Evolutionary conservation across 2,329 filamentous ascomycete species (phyloP).

Genomic region (Microdochium paspali): DNA sequence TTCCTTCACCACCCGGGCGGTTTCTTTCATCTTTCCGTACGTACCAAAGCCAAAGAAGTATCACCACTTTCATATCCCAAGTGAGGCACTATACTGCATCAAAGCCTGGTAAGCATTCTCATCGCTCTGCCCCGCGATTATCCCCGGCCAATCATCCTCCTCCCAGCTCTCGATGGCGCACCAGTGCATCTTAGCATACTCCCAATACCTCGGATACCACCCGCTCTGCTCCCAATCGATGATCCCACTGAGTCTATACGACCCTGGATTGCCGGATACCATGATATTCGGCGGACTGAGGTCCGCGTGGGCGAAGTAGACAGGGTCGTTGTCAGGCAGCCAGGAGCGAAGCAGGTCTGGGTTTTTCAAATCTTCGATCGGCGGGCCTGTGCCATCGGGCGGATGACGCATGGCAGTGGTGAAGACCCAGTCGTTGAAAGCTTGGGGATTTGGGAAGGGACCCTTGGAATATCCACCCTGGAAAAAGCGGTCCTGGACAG

Average conservation of each 20-base stretch:
- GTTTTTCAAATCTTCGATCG: conserved; percentile 1
- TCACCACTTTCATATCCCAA: too few relatives aligned
- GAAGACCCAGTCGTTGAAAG: conserved; percentile 12
- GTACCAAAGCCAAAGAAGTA: too few relatives aligned
- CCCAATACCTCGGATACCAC: conserved; percentile 24
- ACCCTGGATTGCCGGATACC: conserved; percentile 7
- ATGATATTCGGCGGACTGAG: conserved; percentile 15
- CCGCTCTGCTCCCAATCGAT: conserved; percentile 21
- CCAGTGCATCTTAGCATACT: conserved; percentile 17
- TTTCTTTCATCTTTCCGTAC: too few relatives aligned
- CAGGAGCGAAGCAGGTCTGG: conserved; percentile 8
- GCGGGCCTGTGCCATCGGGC: conserved; percentile 1
- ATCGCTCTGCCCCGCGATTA: conserved; percentile 8
- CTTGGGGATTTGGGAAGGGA: conserved; percentile 8
- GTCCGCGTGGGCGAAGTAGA: conserved; percentile 16
- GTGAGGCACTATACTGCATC: too few relatives aligned
- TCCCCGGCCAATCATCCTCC: conserved; percentile 10
- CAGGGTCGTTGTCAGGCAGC: conserved; percentile 1
- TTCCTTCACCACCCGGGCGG: too few relatives aligned
- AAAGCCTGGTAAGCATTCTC: conserved; percentile 2
- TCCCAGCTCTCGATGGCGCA: conserved; percentile 7
- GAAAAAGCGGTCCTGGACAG: conserved; percentile 12
- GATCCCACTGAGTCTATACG: conserved; percentile 10
- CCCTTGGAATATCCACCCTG: conserved; percentile 9
- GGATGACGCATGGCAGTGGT: conserved; percentile 9